Percentiles rank a stretch among this genome's conserved stretches.
phyloP scores from a whole-genome alignment of 1,284 basidiomycete genomes.

The Thelephora terrestris region DNA sequence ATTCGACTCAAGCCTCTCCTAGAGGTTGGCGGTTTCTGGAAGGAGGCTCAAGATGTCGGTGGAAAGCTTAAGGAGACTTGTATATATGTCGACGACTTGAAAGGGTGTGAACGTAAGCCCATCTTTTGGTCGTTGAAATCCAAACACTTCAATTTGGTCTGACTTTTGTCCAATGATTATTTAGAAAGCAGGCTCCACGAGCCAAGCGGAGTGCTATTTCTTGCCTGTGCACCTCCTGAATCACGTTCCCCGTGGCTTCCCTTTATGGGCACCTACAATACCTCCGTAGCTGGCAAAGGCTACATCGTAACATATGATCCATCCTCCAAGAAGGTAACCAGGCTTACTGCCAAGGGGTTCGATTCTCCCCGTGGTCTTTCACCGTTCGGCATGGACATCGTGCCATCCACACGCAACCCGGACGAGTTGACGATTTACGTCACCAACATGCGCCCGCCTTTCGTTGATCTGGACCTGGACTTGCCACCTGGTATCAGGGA shows the following conservation, averaged over 20 bases:
- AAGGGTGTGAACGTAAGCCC: slow-evolving; percentile 55
- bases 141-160: slow-evolving; percentile 1
- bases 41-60: slow-evolving; percentile 31
- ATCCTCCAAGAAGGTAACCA: slow-evolving; percentile 32
- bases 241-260: slow-evolving; percentile 51
- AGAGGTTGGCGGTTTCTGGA: slow-evolving; percentile 28
- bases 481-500: too few relatives aligned
- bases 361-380: slow-evolving; percentile 36
- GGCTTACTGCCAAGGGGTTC: slow-evolving; percentile 34
- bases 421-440: slow-evolving; percentile 54
- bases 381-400: slow-evolving; percentile 66
- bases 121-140: neutral
- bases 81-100: slow-evolving; percentile 35
- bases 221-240: slow-evolving; percentile 53
- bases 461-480: slow-evolving; percentile 3
- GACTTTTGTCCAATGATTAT: slow-evolving; percentile 2
- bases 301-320: slow-evolving; percentile 58
- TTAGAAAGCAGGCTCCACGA: slow-evolving; percentile 48
- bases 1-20: slow-evolving; percentile 8
- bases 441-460: slow-evolving; percentile 52
- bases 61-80: slow-evolving; percentile 30
- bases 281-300: slow-evolving; percentile 36
- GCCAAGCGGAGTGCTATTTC: slow-evolving; percentile 50
- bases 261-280: slow-evolving; percentile 32
- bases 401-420: slow-evolving; percentile 38